Evolutionary conservation across 2,329 filamentous ascomycete species (phyloP), one percentile per base, ranked within the genome.

Genomic region (Mariannaea sp.): DNA sequence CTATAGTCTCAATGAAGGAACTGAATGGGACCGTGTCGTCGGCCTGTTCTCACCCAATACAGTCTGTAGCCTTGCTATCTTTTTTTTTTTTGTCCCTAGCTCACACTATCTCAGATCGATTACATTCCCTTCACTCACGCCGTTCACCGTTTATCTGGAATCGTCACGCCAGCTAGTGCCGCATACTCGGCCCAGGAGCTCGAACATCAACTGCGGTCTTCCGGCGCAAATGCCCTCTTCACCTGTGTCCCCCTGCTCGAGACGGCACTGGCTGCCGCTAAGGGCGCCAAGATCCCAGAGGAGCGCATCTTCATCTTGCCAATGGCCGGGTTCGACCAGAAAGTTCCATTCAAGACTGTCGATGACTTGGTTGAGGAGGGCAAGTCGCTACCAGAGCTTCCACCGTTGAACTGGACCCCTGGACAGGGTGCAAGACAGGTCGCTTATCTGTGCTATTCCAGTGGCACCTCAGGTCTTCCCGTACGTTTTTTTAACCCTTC

Each of bases 11-110:
- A 86, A 89, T 60, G 71, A 84, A 51, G 89, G 87, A 10, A 83
- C 83, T 0, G 88, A 92, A 68, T 94, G 87, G 87, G 89, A 94
- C 65, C 91, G 92, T 70, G 88, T 92, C 19, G 76, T 90, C 41
- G 87, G 79, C 4, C 76, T 92, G 22, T 95, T 90, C 73, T 86
- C 87, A n/a, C 72, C 92, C 54, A 95, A 95, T 68, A 90, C 89
- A 24, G 88, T 90, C 72, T 55, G 80, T 65, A 9, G 24, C 7
- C 19, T 17, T 14, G 38, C 41, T 12, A 14, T n/a, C 39, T 55
- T 29, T 44, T 22, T 39, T 38, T 17, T 19, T 12, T 17, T 3
- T 5, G 13, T 9, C 20, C 26, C 24, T 41, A 22, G 39, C 47
- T 35, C 10, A 39, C 29, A 33, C 2, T 3, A 16, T 41, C 16